These are phyloP conservation scores for Linderniella brevidens DNA, from an alignment of 257 asterid genomes.

Conservation along the genomic window DNA sequence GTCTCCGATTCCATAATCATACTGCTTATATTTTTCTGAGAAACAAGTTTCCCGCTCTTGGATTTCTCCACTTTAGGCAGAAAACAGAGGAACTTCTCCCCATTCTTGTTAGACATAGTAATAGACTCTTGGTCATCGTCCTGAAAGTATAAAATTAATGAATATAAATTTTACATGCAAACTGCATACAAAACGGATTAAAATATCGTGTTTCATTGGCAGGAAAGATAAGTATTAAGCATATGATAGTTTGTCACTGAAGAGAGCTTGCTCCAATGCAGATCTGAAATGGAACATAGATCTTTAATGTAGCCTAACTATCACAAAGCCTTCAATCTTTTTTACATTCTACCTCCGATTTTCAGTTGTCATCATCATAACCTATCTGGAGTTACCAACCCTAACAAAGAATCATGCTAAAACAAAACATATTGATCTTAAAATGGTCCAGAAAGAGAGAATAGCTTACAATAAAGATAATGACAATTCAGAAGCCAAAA, in stretches of 20 bases:
- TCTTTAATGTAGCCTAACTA: no score
- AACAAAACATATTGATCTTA: background rate
- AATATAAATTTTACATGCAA: conserved; percentile 1
- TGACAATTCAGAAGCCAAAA: background rate
- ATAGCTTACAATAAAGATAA: background rate
- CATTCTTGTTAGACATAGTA: conserved; percentile 57
- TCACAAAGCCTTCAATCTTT: no score
- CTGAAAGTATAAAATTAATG: conserved; percentile 23
- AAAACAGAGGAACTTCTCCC: conserved; percentile 75
- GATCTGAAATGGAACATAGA: no score
- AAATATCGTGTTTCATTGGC: conserved; percentile 3
- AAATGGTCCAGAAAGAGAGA: conserved; percentile 2
- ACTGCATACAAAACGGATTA: conserved; percentile 4
- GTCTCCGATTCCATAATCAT: conserved; percentile 78
- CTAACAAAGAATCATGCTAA: no score
- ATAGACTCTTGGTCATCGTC: conserved; percentile 75
- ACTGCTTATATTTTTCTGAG: conserved; percentile 74
- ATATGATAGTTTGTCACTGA: no score
- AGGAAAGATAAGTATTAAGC: background rate
- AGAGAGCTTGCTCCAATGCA: no score
- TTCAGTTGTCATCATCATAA: no score
- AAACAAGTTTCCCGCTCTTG: conserved; percentile 47
- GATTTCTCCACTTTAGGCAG: conserved; percentile 81
- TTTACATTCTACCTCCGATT: no score
- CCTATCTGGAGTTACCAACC: no score